Base-by-base conservation (phyloP, 2,329 filamentous ascomycete species). In the Cladorrhinum sp. region DNA sequence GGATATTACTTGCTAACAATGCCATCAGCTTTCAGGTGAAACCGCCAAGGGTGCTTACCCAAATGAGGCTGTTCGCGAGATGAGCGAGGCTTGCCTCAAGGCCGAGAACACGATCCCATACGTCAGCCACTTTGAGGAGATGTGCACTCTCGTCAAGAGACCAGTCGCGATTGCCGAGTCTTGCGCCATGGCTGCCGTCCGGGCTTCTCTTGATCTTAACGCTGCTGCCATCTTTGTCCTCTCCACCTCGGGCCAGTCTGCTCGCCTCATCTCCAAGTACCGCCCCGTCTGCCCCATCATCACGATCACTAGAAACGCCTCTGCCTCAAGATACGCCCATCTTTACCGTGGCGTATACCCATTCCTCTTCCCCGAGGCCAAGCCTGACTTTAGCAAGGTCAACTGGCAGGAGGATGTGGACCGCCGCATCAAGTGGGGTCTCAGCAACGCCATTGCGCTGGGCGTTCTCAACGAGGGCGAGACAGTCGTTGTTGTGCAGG, bases 391-490 rank as follows among this genome's bases (percentile, higher is more conserved):
- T 79, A 85, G 84, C 75, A 86, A 89, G 77, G 86, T 89, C 72
- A 93, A 96, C 80, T 99, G 95, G 95, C 95, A 99, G 82, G 92
- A 98, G 82, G 94, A 99, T 78, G 95, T 99, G 70, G 95, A 99
- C 80, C 87, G 88, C 75, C 92, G 95, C 74, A 91, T 99, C 78
- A 96, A 94, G 85, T 99, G 94, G 93, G 95, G 91, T 75, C 91
- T 99, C 75, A 81, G 85, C 74, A 86, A 92, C 74, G 95, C 92
- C 70, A 86, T 96, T 72, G 86, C 89, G 78, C 89, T 99, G 65
- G 86, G 87, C 69, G 85, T 93, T 54, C 80, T 96, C 65, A 82
- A 80, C 73, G 80, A 86, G 73, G 89, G 87, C 67, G 90, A 92
- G 73, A 85, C 86, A 30, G 86, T 95, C 59, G 85, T 95, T 64